A percentile compares a stretch with the other conserved stretches of the same genome.
These are phyloP conservation scores for Phytophthora nicotianae DNA, from an alignment of 352 stramenopile genomes.

Conservation along the genomic window DNA sequence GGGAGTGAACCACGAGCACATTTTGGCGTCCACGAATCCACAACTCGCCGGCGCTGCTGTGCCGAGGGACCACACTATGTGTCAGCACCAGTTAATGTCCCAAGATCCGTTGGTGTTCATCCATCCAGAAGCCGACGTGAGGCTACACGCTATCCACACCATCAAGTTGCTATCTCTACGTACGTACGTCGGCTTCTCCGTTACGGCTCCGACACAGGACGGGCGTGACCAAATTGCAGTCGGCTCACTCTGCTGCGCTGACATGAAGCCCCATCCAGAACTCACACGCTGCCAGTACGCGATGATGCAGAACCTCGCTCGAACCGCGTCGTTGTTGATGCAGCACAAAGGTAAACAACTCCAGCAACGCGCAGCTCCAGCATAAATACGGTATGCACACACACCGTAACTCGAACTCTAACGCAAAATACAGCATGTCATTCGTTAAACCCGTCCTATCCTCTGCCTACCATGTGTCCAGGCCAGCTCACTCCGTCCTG, in stretches of 20 bases:
- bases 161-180: constrained; percentile 41
- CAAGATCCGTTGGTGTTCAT: constrained; percentile 49
- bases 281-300: constrained; percentile 59
- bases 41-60: constrained; percentile 32
- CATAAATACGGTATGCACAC: neutral
- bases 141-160: constrained; percentile 39
- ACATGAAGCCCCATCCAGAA: constrained; percentile 39
- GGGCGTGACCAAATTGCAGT: constrained; percentile 37
- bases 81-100: constrained; percentile 62
- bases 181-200: constrained; percentile 67
- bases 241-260: constrained; percentile 59
- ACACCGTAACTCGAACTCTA: neutral
- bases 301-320: constrained; percentile 41
- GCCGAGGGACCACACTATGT: constrained; percentile 54
- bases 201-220: constrained; percentile 25
- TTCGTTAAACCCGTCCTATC: constrained; percentile 27
- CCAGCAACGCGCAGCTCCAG: constrained; percentile 8
- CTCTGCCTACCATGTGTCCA: constrained; percentile 35
- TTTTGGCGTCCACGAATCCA: constrained; percentile 44
- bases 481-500: constrained; percentile 30
- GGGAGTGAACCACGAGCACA: constrained; percentile 39
- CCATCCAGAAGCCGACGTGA: constrained; percentile 62
- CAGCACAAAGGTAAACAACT: constrained; percentile 19
- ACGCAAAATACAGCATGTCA: constrained; percentile 24
- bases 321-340: constrained; percentile 44